Evolutionary conservation across 257 asterid genomes (phyloP).

Genomic region (Haberlea rhodopensis): DNA sequence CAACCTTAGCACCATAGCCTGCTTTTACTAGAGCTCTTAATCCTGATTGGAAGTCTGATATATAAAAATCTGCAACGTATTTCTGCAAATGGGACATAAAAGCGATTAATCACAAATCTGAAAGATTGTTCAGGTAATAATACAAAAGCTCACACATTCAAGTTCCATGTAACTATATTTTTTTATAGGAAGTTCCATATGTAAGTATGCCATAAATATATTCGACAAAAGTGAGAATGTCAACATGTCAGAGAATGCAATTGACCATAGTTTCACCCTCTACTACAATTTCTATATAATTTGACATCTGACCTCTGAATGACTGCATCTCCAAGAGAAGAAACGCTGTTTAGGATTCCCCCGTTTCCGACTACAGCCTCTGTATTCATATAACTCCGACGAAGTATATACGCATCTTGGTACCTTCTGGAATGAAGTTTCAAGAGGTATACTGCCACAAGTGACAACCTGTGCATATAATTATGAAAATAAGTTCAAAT

Average conservation of each 20-base stretch:
- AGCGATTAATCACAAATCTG: slow-evolving; percentile 5
- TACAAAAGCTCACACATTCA: background rate
- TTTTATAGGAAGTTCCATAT: background rate
- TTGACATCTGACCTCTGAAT: slow-evolving; percentile 74
- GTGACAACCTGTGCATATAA: slow-evolving; percentile 70
- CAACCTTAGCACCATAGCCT: slow-evolving; percentile 77
- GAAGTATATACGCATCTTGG: slow-evolving; percentile 82
- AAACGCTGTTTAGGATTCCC: slow-evolving; percentile 60
- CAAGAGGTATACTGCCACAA: slow-evolving; percentile 97
- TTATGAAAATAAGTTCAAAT: no score
- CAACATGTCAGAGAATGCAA: background rate
- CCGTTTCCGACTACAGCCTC: slow-evolving; percentile 74
- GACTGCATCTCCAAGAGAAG: slow-evolving; percentile 86
- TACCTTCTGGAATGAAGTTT: slow-evolving; percentile 79
- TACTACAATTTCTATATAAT: background rate
- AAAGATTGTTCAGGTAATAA: slow-evolving; percentile 11
- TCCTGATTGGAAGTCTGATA: slow-evolving; percentile 85
- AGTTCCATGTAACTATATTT: background rate
- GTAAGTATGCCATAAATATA: no score
- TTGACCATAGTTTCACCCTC: background rate
- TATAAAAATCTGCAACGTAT: slow-evolving; percentile 68
- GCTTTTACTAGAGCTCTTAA: slow-evolving; percentile 85
- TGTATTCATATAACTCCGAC: slow-evolving; percentile 79
- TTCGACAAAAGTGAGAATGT: background rate
- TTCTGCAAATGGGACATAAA: slow-evolving; percentile 49